Evolutionary conservation across 1,139 yeast genomes (phyloP).

Genomic region (Nakaseomyces sp.): DNA sequence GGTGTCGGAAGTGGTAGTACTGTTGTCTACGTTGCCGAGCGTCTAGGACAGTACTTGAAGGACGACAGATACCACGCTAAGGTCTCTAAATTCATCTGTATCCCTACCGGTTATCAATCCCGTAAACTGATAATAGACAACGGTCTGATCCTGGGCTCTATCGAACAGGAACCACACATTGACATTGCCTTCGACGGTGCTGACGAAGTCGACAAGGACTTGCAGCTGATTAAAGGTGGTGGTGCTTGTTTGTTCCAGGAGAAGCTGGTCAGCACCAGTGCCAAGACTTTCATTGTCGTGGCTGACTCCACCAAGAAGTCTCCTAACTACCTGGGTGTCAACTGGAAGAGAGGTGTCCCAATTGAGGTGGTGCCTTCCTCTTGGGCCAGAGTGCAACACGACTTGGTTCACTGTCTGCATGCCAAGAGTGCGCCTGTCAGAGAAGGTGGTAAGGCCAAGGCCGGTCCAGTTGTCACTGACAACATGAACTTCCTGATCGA

Average conservation of each 20-base stretch:
- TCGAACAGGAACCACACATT: constrained; percentile 70
- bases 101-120: constrained; percentile 96
- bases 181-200: constrained; percentile 98
- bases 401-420: constrained; percentile 51
- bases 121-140: constrained; percentile 76
- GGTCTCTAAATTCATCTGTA: constrained; percentile 57
- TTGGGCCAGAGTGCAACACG: constrained; percentile 62
- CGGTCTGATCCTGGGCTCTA: constrained; percentile 67
- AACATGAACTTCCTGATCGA: constrained; percentile 90
- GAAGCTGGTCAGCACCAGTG: constrained; percentile 80
- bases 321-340: constrained; percentile 54
- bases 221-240: constrained; percentile 94
- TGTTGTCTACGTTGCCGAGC: constrained; percentile 90
- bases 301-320: constrained; percentile 87
- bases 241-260: constrained; percentile 98
- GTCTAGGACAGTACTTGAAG: constrained; percentile 49
- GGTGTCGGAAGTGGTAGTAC: constrained; percentile 98
- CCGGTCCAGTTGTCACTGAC: constrained; percentile 97
- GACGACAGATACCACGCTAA: constrained; percentile 32
- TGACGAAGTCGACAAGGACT: constrained; percentile 77
- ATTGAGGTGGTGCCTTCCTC: constrained; percentile 91
- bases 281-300: constrained; percentile 70
- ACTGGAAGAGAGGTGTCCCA: constrained; percentile 90
- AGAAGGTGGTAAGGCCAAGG: constrained; percentile 85
- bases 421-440: constrained; percentile 49